Evolutionary conservation across 352 stramenopile genomes (phyloP).

Genomic region (Phytophthora multivora): DNA sequence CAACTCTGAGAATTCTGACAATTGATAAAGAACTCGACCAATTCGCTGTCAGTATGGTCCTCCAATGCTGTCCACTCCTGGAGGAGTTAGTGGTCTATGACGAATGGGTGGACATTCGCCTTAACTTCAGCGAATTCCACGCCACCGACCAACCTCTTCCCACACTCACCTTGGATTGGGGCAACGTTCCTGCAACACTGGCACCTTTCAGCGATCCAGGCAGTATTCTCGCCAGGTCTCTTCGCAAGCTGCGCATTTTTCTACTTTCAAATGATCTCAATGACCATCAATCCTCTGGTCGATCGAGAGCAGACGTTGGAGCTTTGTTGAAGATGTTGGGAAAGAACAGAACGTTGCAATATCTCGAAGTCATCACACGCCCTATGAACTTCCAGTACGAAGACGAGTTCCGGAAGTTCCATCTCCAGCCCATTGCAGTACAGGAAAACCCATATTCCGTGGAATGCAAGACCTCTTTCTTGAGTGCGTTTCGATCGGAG

Average conservation of each 20-base stretch:
- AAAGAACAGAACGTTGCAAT: not conserved
- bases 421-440: not conserved
- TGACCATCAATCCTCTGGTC: too few relatives aligned
- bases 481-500: not conserved
- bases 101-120: not conserved
- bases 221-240: not conserved
- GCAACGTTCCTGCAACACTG: not conserved
- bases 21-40: not conserved
- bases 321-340: not conserved
- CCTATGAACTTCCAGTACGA: not conserved
- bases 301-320: not conserved
- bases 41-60: not conserved
- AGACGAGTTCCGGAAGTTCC: not conserved
- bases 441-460: not conserved
- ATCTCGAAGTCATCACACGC: not conserved
- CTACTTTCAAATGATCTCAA: too few relatives aligned
- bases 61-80: not conserved
- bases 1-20: not conserved
- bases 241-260: not conserved
- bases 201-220: not conserved
- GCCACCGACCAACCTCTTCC: not conserved
- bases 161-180: not conserved
- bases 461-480: not conserved
- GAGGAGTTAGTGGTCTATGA: not conserved
- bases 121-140: not conserved